Evolutionary conservation across 164 flowering plant species (phyloP).

Genomic region (Stephania yunnanensis): DNA sequence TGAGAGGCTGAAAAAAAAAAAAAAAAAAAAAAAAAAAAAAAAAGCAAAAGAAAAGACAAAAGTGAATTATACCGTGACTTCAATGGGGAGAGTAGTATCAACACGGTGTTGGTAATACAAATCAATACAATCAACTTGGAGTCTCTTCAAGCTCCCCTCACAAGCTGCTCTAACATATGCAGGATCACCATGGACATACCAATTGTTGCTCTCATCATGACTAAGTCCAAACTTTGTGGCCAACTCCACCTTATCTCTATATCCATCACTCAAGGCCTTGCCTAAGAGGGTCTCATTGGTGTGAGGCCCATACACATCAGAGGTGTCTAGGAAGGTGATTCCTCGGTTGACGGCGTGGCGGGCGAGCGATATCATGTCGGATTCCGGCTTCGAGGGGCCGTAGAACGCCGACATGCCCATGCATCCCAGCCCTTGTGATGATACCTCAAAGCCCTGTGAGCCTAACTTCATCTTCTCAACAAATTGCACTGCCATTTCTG

Average conservation of each 20-base stretch:
- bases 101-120: constrained; percentile 28
- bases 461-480: constrained; percentile 30
- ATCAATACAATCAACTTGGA: constrained; percentile 25
- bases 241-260: constrained; percentile 14
- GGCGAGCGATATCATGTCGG: constrained; percentile 30
- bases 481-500: neutral
- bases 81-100: constrained; percentile 25
- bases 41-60: no score
- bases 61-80: constrained; percentile 19
- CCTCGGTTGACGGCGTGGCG: constrained; percentile 31
- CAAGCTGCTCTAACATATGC: constrained; percentile 26
- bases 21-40: no score
- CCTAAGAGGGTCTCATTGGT: constrained; percentile 35
- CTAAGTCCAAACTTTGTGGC: constrained; percentile 27
- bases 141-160: constrained; percentile 30
- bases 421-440: constrained; percentile 17
- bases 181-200: constrained; percentile 21
- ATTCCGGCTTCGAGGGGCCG: constrained; percentile 30
- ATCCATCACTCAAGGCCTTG: constrained; percentile 13
- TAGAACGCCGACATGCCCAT: constrained; percentile 36
- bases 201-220: constrained; percentile 8
- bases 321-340: constrained; percentile 38
- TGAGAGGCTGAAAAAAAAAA: no score
- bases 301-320: constrained; percentile 35
- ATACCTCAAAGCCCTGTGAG: constrained; percentile 11